Conservation (phyloP, 306 rosid species). For the Prosopis cineraria region DNA sequence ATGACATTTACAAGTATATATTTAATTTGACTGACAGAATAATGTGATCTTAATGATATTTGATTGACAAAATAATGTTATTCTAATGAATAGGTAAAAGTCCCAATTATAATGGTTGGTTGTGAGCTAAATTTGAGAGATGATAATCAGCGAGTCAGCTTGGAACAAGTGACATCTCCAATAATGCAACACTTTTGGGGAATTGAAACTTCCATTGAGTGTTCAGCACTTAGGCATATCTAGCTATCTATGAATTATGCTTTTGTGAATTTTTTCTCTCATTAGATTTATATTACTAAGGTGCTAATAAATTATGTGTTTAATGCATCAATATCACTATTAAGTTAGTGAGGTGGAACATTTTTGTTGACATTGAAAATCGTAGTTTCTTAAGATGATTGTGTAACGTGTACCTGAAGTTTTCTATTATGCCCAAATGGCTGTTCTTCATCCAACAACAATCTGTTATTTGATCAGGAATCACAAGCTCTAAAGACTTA, state of each 20-base stretch:
- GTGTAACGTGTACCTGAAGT: constrained; percentile 78
- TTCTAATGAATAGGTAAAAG: constrained; percentile 68
- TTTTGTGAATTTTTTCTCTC: background rate
- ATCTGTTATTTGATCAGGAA: constrained; percentile 95
- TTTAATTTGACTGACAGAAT: constrained; percentile 27
- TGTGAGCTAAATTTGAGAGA: constrained; percentile 94
- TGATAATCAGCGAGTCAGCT: constrained; percentile 81
- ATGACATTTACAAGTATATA: background rate
- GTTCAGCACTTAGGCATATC: constrained; percentile 86
- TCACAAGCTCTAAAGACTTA: constrained; percentile 89
- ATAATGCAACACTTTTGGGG: constrained; percentile 98
- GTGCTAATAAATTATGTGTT: constrained; percentile 16
- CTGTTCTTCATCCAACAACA: constrained; percentile 98
- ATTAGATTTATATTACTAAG: background rate
- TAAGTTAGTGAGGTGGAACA: background rate
- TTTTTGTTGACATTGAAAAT: background rate
- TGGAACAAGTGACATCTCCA: constrained; percentile 93
- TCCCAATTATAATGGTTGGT: constrained; percentile 93
- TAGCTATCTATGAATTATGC: constrained; percentile 52
- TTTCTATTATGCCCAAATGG: constrained; percentile 94
- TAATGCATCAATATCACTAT: background rate
- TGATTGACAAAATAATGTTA: too few relatives aligned
- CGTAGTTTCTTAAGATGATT: background rate
- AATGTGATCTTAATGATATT: constrained; percentile 38
- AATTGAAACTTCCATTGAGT: constrained; percentile 96